Evolutionary conservation across 2,329 filamentous ascomycete species (phyloP), one percentile per base, ranked within the genome.

Genomic region (Meredithiella fracta): DNA sequence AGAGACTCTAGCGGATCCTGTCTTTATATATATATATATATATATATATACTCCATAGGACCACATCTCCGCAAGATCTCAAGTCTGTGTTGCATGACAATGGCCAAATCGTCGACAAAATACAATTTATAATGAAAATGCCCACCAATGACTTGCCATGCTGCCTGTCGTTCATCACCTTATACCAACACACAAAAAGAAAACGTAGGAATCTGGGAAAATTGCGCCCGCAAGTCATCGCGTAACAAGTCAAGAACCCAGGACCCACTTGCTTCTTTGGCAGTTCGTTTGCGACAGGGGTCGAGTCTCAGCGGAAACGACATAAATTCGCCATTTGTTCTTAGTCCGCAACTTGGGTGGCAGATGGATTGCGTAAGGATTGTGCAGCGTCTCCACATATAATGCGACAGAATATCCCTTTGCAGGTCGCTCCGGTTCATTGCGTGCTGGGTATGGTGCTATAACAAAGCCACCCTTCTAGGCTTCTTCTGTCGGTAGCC

Each of bases 151-250:
- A 5, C 5, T 34, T 11, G 11, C 29, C 29, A 34, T 5, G 29
- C 29, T 5, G 29, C 5, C 11, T 34, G 29, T 11, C 29, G 5
- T 34, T 34, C 11, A 11, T 34, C 11, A 34, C 5, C 29, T 34
- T 11, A 34, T 34, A 34, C 29, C 29, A 34, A 49, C 40, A 20
- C 15, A 23, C 49, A 23, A 26, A 26, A 52, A 34, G 29, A 34
- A 52, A 52, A 52, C 20, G 47, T 56, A 34, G 23, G 15, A 44
- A 57, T 31, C 15, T 47, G 22, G 52, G 52, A 38, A 31, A 54
- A 47, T 14, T 52, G 50, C 50, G 50, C 50, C 50, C 50, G 50
- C 50, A 52, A 38, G 50, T 26, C 23, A 14, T 20, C 23, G 17
- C 44, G 25, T 25, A 15, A 7, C 29, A 34, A 7, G 6, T 5